Evolutionary conservation across 805 yeast species (phyloP).

Genomic region (Maudiozyma serrabonitensis): DNA sequence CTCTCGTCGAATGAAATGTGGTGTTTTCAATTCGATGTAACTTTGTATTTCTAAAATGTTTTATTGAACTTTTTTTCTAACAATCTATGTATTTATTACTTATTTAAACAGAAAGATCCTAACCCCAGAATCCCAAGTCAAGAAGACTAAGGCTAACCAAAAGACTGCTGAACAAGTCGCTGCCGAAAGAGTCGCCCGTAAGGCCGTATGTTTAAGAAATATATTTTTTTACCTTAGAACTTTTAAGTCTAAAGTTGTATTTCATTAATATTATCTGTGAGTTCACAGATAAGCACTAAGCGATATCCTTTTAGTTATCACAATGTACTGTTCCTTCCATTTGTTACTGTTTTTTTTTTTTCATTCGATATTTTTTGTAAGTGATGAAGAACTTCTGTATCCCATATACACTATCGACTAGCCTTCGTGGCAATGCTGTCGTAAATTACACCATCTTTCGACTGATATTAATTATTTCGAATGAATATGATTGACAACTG

Average conservation of each 20-base stretch:
- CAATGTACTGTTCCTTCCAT: not conserved
- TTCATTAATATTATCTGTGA: slow-evolving; percentile 1
- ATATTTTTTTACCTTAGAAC: not conserved
- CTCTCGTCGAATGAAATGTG: slow-evolving; percentile 33
- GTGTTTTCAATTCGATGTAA: slow-evolving; percentile 32
- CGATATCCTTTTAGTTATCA: not conserved
- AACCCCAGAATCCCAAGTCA: slow-evolving; percentile 77
- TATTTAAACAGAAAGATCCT: slow-evolving; percentile 31
- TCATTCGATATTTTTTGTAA: not conserved
- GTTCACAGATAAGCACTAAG: slow-evolving; percentile 1
- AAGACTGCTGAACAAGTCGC: slow-evolving; percentile 69
- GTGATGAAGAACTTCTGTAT: slow-evolving; percentile 45
- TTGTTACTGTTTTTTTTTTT: not conserved
- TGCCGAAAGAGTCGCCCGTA: slow-evolving; percentile 70
- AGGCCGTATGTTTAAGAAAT: slow-evolving; percentile 54
- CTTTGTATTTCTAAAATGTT: slow-evolving; percentile 14
- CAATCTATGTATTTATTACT: slow-evolving; percentile 3
- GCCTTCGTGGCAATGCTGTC: slow-evolving; percentile 58
- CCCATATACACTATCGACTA: slow-evolving; percentile 44
- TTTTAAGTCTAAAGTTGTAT: not conserved
- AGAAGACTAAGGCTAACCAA: slow-evolving; percentile 71
- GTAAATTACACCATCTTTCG: slow-evolving; percentile 71
- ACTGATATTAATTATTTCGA: slow-evolving; percentile 33
- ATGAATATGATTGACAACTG: not conserved
- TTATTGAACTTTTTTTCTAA: slow-evolving; percentile 6